Evolutionary conservation across 176 grass and related monocot genomes (phyloP), one percentile per base, ranked within the genome.

Genomic region (Chloris gayana): DNA sequence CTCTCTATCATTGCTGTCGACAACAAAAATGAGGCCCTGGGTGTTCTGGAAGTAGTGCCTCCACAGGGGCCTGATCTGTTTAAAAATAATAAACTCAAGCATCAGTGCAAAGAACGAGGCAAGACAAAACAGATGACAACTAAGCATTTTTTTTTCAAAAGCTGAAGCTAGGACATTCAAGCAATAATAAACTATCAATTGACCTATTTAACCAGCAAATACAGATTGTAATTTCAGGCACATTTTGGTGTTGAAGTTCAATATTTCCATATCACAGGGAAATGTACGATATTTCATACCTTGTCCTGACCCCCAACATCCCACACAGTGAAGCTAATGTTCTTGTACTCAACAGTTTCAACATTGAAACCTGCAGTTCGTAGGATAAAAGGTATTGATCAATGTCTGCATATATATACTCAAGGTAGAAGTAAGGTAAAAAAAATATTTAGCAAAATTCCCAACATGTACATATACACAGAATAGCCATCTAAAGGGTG

Each of bases 21-120:
- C 92, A 29, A 94, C 92, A 85, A 94, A 94, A 90, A 94, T 94
- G 64, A 94, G 92, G 62, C 92, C 92, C 90, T 94, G 92, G 65
- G 92, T 94, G 86, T 94, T 94, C 77, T 94, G 92, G 84, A 94
- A 94, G 64, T 94, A 94, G 73, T 94, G 92, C 86, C 92, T 94
- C 92, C 92, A 94, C 83, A 94, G 69, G 75, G 92, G 92, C 34
- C 92, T 91, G 86, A 94, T 94, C 92, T 94, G 77, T 83, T 44
- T 24, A 51, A 14, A n/a, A 76, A 37, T 12, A 25, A 25, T 7
- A 49, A 58, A 59, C 31, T 69, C 15, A 73, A 24, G 0, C 18
- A 59, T 77, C 47, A 77, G 64, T 24, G 2, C 26, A 65, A 11
- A 75, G 54, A 18, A 64, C 31, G 56, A 34, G 41, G 4, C 9